phyloP scores from a whole-genome alignment of 2,329 filamentous ascomycete species.

The Colletotrichum tropicale region DNA sequence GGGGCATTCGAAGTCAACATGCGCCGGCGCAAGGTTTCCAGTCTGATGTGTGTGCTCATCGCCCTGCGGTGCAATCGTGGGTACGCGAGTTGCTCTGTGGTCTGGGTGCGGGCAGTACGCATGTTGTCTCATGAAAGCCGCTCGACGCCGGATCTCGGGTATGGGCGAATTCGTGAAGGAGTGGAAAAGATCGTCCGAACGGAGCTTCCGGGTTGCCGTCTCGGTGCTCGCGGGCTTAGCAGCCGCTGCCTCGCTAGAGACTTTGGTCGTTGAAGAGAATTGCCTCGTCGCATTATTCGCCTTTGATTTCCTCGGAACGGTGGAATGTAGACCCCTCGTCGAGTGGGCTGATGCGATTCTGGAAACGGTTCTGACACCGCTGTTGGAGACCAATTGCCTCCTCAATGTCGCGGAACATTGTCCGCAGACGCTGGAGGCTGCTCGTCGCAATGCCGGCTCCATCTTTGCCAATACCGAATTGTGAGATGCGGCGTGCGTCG shows the following conservation, averaged over 20 bases:
- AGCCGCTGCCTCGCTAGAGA: conserved; percentile 30
- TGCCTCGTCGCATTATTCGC: conserved; percentile 25
- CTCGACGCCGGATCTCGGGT: conserved; percentile 83
- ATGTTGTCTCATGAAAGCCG: conserved; percentile 90
- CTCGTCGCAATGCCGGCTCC: conserved; percentile 25
- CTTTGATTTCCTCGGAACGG: conserved; percentile 12
- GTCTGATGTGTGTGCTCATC: conserved; percentile 63
- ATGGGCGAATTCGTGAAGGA: conserved; percentile 88
- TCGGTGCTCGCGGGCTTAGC: conserved; percentile 24
- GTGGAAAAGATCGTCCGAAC: conserved; percentile 88
- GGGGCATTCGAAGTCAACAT: conserved; percentile 93
- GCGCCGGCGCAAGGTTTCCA: conserved; percentile 69
- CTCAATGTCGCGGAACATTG: conserved; percentile 22
- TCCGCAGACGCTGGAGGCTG: conserved; percentile 26
- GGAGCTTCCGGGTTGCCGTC: conserved; percentile 46
- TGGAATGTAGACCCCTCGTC: conserved; percentile 32
- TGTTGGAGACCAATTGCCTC: conserved; percentile 19
- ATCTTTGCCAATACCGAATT: not conserved
- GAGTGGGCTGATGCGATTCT: conserved; percentile 29
- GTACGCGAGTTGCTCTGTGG: conserved; percentile 76
- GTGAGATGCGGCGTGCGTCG: not conserved
- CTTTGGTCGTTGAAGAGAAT: conserved; percentile 33
- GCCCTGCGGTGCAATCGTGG: conserved; percentile 67
- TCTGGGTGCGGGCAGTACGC: conserved; percentile 92
- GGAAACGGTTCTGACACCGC: not conserved